Conservation (phyloP, 305 asterid species). For the Rubia tinctorum region DNA sequence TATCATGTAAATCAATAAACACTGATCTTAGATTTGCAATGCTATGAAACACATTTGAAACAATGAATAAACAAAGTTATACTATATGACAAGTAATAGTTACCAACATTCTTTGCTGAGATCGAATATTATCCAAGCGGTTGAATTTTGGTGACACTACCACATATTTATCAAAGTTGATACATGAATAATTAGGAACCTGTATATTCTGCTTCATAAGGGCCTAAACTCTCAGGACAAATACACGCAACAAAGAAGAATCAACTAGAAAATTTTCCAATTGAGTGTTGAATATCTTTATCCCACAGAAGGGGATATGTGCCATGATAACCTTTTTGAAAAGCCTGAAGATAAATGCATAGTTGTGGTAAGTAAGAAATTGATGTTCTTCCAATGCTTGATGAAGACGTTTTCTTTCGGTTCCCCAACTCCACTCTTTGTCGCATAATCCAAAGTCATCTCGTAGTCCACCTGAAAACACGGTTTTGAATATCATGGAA, state of each 20-base stretch:
- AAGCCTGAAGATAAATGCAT: constrained; percentile 68
- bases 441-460: constrained; percentile 90
- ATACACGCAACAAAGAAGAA: background rate
- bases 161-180: background rate
- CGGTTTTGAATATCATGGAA: background rate
- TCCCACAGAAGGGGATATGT: background rate
- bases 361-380: constrained; percentile 48
- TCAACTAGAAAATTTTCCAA: background rate
- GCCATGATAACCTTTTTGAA: constrained; percentile 32
- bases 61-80: background rate
- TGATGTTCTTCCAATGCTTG: constrained; percentile 44
- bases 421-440: constrained; percentile 85
- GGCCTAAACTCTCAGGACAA: background rate
- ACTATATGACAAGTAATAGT: background rate
- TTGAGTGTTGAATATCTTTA: background rate
- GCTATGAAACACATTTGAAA: background rate
- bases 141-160: too few relatives aligned
- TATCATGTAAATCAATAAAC: constrained; percentile 25
- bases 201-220: background rate
- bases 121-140: too few relatives aligned
- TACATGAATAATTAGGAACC: background rate
- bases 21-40: background rate
- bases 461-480: constrained; percentile 81
- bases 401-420: constrained; percentile 69
- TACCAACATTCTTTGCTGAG: background rate